Percentiles rank a stretch among this genome's conserved stretches.
These are phyloP conservation scores for Neurospora cerealis DNA, from an alignment of 495 filamentous ascomycete genomes.

Conservation along the genomic window DNA sequence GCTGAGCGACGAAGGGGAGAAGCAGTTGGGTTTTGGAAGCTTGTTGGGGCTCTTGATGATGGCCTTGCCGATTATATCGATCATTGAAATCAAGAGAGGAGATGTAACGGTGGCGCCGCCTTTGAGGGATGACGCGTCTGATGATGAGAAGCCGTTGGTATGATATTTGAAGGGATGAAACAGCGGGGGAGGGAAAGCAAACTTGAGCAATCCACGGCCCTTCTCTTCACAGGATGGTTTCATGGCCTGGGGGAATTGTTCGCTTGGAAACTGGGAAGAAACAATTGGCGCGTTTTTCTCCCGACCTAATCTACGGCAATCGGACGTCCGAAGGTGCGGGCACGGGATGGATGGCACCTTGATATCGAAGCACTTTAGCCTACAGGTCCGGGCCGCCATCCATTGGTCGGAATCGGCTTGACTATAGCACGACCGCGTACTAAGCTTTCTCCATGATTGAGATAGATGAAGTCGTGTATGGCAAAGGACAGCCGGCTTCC, in stretches of 20 bases:
- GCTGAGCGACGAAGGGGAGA: conserved; percentile 39
- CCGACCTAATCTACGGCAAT: neutral
- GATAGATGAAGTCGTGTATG: neutral
- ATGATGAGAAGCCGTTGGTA: conserved; percentile 16
- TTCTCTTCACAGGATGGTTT: neutral
- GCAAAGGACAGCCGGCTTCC: neutral
- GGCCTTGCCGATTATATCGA: conserved; percentile 41
- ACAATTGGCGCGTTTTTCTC: accelerated
- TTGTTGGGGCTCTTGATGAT: conserved; percentile 43
- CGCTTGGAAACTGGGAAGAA: neutral
- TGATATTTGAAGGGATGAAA: neutral
- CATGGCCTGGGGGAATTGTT: neutral
- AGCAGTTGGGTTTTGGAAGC: conserved; percentile 49
- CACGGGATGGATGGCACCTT: neutral
- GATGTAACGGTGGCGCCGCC: conserved; percentile 37
- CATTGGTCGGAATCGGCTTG: neutral
- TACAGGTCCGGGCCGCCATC: neutral
- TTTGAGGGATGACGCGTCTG: conserved; percentile 17
- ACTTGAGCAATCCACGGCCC: neutral
- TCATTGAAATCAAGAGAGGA: conserved; percentile 45
- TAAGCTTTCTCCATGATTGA: neutral
- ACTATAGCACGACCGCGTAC: neutral
- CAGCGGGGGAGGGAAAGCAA: neutral
- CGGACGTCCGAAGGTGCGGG: neutral
- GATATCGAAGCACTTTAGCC: neutral